Base-by-base conservation (phyloP, 2,329 filamentous ascomycete genomes). In the Fusarium subtropicale region DNA sequence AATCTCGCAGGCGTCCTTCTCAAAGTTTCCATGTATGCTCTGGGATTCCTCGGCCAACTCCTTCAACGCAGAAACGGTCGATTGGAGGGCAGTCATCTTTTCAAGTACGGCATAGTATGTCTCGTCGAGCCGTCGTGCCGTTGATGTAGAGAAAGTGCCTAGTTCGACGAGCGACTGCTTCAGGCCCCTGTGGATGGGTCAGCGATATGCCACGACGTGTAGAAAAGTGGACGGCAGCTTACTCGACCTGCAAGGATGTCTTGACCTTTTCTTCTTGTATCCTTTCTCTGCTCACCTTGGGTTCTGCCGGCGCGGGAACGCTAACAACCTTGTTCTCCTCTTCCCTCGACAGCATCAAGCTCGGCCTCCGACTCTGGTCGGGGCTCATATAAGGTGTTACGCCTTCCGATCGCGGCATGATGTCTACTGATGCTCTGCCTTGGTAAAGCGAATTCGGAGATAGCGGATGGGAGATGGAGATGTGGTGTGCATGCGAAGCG, bases 21-120 rank as follows among this genome's bases (percentile, higher is more conserved):
- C 80, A 73, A 94, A 94, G 47, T 81, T 83, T 18, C 81, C 79
- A 63, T 87, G 86, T 11, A 91, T 82, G 53, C 87, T 83, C 56
- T 83, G 84, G 8, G 90, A 89, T 72, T 87, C 82, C 31, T 81
- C 81, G 1, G 90, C 88, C n/a, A 95, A 83, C 70, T 91, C 88
- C 73, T 89, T 89, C 30, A 95, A 81, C 4, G 85, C 86, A 8
- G 82, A 77, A 39, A 94, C 86, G 1, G 89, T 92, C 69, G 83
- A 85, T 56, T 90, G 89, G 38, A 94, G 81, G 1, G 84, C 78
- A 51, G 85, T 85, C 50, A 91, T 84, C 74, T 91, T 92, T 75
- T 92, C 89, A 31, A 93, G 82, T 12, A 94, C 86, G 1, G 88
- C 87, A 68, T 92, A 91, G 79, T 94, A 94, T 5, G 90, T 90